These are phyloP conservation scores for Fistulinella prunicolor DNA, from an alignment of 768 basidiomycete genomes.

Conservation along the genomic window DNA sequence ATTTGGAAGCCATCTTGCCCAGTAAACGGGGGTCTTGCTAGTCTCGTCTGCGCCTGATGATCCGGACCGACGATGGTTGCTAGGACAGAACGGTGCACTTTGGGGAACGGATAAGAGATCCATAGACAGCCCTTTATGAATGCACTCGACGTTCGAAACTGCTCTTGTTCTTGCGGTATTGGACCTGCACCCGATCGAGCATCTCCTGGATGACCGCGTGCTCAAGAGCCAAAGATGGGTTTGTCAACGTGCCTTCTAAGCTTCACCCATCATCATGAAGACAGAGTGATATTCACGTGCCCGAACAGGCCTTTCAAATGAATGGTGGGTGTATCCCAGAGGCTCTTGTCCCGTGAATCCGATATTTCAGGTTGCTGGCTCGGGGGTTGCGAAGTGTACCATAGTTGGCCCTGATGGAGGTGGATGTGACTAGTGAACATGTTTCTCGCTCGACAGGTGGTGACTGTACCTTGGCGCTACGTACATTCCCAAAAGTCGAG, in stretches of 20 bases:
- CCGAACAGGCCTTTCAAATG: constrained; percentile 96
- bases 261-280: constrained; percentile 3
- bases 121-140: constrained; percentile 92
- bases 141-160: constrained; percentile 98
- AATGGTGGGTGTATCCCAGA: constrained; percentile 56
- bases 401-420: constrained; percentile 60
- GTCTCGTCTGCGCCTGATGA: constrained; percentile 55
- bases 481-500: constrained; percentile 21
- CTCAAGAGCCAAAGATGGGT: constrained; percentile 75
- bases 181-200: constrained; percentile 92
- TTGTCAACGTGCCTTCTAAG: constrained; percentile 60
- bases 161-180: constrained; percentile 84
- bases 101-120: constrained; percentile 74
- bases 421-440: constrained; percentile 20
- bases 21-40: constrained; percentile 50
- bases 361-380: constrained; percentile 50
- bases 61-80: constrained; percentile 40
- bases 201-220: constrained; percentile 82
- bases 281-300: constrained; percentile 34
- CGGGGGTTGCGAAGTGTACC: constrained; percentile 81
- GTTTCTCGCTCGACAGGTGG: constrained; percentile 33
- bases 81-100: constrained; percentile 31
- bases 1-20: constrained; percentile 71
- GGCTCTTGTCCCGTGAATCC: constrained; percentile 40
- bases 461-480: constrained; percentile 28